Evolutionary conservation across 139 green algal species (phyloP).

Genomic region (Bryopsis sp.): DNA sequence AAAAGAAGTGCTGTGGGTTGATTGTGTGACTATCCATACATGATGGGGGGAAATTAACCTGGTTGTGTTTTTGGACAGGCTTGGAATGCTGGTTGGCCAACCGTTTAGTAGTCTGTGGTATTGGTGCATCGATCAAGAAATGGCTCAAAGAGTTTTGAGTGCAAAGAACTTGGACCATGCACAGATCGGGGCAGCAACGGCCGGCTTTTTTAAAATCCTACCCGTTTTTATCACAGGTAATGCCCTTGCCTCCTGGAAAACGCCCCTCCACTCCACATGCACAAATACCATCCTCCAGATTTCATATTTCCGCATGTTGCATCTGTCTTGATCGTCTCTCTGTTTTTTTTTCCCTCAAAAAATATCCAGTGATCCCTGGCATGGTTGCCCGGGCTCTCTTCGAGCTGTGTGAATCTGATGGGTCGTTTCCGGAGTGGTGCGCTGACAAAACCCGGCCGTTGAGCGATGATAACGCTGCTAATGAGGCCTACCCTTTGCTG

Average conservation of each 20-base stretch:
- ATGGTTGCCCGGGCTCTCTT: slow-evolving; percentile 32
- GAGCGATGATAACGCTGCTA: not conserved
- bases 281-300: no score
- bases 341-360: no score
- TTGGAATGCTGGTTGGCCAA: not conserved
- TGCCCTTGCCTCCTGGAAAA: no score
- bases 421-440: slow-evolving; percentile 2
- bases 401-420: not conserved
- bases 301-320: no score
- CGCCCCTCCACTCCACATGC: no score
- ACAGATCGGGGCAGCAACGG: slow-evolving; percentile 22
- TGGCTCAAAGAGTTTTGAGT: slow-evolving; percentile 29
- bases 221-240: slow-evolving; percentile 37
- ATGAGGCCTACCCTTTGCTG: slow-evolving; percentile 22
- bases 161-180: slow-evolving; percentile 21
- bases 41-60: no score
- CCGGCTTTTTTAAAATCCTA: slow-evolving; percentile 31
- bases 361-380: slow-evolving; percentile 29
- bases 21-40: no score
- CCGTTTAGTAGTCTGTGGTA: slow-evolving; percentile 16
- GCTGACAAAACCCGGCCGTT: not conserved
- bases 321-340: no score
- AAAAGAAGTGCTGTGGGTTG: no score
- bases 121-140: slow-evolving; percentile 31
- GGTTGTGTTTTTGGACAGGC: no score